Evolutionary conservation across 1,139 yeast genomes (phyloP).

Genomic region (Ogataea hybrid): DNA sequence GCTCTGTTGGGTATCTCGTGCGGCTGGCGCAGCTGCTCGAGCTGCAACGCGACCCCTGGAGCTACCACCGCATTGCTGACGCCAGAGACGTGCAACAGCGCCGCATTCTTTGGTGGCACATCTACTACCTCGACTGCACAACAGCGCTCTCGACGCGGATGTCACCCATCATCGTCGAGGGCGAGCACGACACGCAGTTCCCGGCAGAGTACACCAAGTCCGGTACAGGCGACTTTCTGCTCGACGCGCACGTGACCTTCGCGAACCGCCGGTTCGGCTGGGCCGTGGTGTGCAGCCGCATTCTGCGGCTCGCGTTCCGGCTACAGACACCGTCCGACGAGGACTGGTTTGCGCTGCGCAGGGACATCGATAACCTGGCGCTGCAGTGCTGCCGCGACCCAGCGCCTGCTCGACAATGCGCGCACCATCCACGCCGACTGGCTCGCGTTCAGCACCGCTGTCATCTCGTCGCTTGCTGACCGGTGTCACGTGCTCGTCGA

Average conservation of each 20-base stretch:
- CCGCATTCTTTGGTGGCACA: conserved; percentile 64
- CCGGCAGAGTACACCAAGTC: conserved; percentile 34
- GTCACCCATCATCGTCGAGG: conserved; percentile 53
- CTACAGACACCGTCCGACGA: neutral
- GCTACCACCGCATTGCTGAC: conserved; percentile 47
- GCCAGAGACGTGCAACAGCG: conserved; percentile 49
- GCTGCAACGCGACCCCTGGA: conserved; percentile 57
- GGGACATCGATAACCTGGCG: conserved; percentile 20
- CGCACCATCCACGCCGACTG: conserved; percentile 16
- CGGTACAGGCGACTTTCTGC: conserved; percentile 10
- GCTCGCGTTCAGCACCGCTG: conserved; percentile 17
- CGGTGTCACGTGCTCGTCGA: conserved; percentile 19
- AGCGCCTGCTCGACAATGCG: conserved; percentile 19
- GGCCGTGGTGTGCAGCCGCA: conserved; percentile 23
- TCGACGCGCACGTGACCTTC: conserved; percentile 23
- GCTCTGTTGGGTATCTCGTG: conserved; percentile 34
- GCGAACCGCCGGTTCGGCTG: conserved; percentile 24
- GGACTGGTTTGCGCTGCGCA: conserved; percentile 1
- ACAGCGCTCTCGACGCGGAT: conserved; percentile 57
- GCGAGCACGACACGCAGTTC: conserved; percentile 55
- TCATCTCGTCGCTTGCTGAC: conserved; percentile 22
- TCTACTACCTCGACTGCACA: conserved; percentile 56
- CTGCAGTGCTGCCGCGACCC: conserved; percentile 21
- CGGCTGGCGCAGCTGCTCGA: conserved; percentile 56
- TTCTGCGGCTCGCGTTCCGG: conserved; percentile 16